phyloP scores from a whole-genome alignment of 495 filamentous ascomycete genomes.

The Penicillium canariense region DNA sequence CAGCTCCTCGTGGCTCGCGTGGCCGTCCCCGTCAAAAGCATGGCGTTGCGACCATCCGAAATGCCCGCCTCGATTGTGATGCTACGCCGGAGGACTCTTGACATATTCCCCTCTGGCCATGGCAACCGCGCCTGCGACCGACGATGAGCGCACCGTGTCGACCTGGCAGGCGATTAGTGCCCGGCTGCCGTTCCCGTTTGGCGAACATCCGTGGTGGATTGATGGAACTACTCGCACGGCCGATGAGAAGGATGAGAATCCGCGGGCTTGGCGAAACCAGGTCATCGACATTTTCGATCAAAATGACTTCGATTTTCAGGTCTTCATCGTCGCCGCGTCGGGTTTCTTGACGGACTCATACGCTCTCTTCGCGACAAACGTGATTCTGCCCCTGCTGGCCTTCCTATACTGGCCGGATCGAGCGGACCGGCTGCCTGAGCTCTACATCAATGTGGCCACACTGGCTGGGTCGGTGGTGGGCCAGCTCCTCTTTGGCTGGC shows the following conservation, averaged over 20 bases:
- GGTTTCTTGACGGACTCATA: constrained; percentile 63
- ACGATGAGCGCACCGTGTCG: background rate
- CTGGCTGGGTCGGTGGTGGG: constrained; percentile 53
- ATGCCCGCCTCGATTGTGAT: background rate
- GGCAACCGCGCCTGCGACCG: background rate
- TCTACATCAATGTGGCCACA: constrained; percentile 49
- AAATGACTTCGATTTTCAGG: constrained; percentile 25
- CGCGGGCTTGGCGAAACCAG: background rate
- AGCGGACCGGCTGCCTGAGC: constrained; percentile 16
- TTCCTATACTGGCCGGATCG: constrained; percentile 50
- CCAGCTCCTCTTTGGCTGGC: constrained; percentile 52
- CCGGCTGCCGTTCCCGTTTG: constrained; percentile 6
- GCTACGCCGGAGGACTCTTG: background rate
- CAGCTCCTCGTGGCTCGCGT: constrained; percentile 1
- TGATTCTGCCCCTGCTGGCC: constrained; percentile 50
- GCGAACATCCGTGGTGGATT: constrained; percentile 9
- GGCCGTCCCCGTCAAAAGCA: background rate
- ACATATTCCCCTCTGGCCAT: background rate
- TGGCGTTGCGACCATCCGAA: background rate
- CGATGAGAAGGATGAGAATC: constrained; percentile 7
- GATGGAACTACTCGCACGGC: constrained; percentile 1
- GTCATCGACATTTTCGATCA: constrained; percentile 17
- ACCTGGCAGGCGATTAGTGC: background rate
- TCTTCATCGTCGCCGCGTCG: constrained; percentile 52
- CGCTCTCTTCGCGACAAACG: constrained; percentile 55